Base-by-base conservation (phyloP, 2,329 filamentous ascomycete species). In the Huntiella moniliformis region DNA sequence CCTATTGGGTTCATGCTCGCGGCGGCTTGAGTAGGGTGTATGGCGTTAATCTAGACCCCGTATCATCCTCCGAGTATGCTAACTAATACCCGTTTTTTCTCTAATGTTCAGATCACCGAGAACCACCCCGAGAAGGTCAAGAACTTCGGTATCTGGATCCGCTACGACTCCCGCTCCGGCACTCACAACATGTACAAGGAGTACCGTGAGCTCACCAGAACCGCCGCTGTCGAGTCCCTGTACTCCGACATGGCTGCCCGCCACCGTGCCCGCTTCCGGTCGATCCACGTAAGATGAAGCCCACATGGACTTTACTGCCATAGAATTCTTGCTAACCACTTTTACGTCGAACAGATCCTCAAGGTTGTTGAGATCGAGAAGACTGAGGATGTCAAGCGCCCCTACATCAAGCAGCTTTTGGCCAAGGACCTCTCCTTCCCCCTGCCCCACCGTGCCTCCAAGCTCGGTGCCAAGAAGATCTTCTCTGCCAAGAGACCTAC, bases 161-260 rank as follows among this genome's bases (percentile, higher is more conserved):
- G 92, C 66, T 98, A 98, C 75, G 88, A 98, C 74, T 98, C 92
- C 53, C 88, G 91, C 70, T 96, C 91, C 61, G 91, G 91, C 61
- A 98, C 91, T 61, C 91, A 98, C 86, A 98, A 98, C 82, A 98
- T 98, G 91, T 98, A 98, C 85, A 96, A 96, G 81, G 91, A 98
- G 81, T 96, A 95, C 82, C 84, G 91, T 66, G 91, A 96, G 77
- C 83, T 96, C 77, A 88, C 83, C 65, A 78, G 91, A 69, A 83
- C 81, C 62, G 88, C 91, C 58, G 91, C 91, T 56, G 88, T 96
- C 62, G 83, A 96, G 71, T 71, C 88, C 58, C 79, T 98, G 65
- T 98, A 98, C 82, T 83, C 91, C 71, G 91, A 98, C 74, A 96
- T 98, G 91, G 86, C 91, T 59, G 88, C 92, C 67, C 85, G 91